Conservation (phyloP, 2,329 filamentous ascomycete genomes). For the Ophiocordyceps robertsii region DNA sequence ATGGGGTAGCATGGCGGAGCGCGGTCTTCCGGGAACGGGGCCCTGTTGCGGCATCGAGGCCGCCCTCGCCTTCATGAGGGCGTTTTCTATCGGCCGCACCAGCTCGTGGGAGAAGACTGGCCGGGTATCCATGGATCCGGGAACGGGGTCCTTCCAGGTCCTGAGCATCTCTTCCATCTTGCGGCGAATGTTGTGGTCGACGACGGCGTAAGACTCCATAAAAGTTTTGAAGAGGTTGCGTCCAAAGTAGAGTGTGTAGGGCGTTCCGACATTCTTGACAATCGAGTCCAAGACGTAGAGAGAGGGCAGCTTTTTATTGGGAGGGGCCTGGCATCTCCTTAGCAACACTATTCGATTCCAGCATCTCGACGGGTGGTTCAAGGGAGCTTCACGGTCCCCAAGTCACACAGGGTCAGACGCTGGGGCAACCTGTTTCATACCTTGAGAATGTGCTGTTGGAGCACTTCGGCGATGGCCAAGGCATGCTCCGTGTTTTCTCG, state of each 20-base stretch:
- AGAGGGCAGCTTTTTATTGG: conserved; percentile 83
- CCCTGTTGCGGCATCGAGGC: conserved; percentile 42
- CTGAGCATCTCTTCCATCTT: conserved; percentile 96
- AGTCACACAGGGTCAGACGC: background rate
- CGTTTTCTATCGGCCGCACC: conserved; percentile 85
- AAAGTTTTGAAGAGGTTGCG: conserved; percentile 87
- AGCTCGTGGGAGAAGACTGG: conserved; percentile 84
- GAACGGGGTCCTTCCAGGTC: conserved; percentile 96
- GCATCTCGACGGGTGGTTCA: background rate
- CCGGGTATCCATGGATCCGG: conserved; percentile 81
- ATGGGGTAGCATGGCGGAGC: conserved; percentile 42
- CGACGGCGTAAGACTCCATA: conserved; percentile 89
- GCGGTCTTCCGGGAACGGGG: conserved; percentile 29
- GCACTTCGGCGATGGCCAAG: conserved; percentile 75
- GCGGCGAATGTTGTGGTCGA: conserved; percentile 67
- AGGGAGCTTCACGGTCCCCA: background rate
- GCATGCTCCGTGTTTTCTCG: conserved; percentile 96
- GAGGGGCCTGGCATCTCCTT: conserved; percentile 54
- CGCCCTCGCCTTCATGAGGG: conserved; percentile 67
- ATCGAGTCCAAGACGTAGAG: conserved; percentile 96
- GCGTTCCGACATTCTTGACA: conserved; percentile 95
- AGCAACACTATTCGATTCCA: conserved; percentile 16
- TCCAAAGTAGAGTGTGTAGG: conserved; percentile 90
- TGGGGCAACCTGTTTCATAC: conserved; percentile 41
- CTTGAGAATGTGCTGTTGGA: conserved; percentile 88